phyloP scores from a whole-genome alignment of 306 rosid genomes.

The Erythrophleum fordii region DNA sequence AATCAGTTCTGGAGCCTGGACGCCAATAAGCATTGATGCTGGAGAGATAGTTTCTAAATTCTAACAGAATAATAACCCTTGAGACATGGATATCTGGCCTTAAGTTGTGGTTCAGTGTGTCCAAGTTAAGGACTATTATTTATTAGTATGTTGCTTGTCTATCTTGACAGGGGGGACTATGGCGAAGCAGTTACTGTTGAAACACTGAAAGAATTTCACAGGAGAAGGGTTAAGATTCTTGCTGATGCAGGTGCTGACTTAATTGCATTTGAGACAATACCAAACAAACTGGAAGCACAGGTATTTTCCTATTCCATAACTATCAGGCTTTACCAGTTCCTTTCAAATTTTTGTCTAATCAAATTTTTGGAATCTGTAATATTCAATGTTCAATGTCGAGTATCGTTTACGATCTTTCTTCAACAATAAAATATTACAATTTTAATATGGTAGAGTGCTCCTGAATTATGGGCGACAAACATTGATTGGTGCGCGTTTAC shows the following conservation, averaged over 20 bases:
- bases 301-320: conserved; percentile 39
- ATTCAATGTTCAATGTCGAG: background rate
- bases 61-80: too few relatives aligned
- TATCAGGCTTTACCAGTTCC: background rate
- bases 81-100: background rate
- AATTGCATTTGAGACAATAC: conserved; percentile 90
- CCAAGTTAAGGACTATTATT: conserved; percentile 1
- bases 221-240: conserved; percentile 80
- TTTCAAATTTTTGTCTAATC: background rate
- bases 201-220: conserved; percentile 74
- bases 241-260: conserved; percentile 80
- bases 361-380: background rate
- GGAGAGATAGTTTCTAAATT: too few relatives aligned
- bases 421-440: background rate
- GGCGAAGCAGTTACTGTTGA: conserved; percentile 68
- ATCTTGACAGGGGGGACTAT: conserved; percentile 66
- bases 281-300: conserved; percentile 81
- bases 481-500: background rate
- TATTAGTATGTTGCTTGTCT: conserved; percentile 11
- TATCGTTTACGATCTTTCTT: background rate
- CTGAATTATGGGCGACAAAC: background rate
- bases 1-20: background rate
- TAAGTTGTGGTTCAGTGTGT: background rate
- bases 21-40: too few relatives aligned
- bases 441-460: background rate